phyloP scores from a whole-genome alignment of 2,329 filamentous ascomycete genomes.

The Colletotrichum tamarilloi region DNA sequence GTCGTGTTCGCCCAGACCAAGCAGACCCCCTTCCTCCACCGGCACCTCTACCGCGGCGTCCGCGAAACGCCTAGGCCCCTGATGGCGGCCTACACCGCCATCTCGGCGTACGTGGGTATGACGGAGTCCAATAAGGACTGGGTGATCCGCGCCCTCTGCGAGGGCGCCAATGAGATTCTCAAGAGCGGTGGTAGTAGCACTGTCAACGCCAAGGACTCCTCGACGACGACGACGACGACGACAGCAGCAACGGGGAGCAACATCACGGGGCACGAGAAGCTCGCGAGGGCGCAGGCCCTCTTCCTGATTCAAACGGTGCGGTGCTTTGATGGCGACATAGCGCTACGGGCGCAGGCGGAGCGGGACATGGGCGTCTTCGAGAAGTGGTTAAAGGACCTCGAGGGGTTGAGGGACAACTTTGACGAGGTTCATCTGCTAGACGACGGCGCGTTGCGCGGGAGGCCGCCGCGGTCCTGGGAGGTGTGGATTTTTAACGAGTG shows the following conservation, averaged over 20 bases:
- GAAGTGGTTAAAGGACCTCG: conserved; percentile 51
- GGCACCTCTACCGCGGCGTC: conserved; percentile 50
- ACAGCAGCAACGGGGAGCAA: background rate
- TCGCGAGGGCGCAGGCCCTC: conserved; percentile 56
- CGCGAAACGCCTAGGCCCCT: conserved; percentile 52
- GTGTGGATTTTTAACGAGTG: conserved; percentile 58
- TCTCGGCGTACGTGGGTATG: conserved; percentile 51
- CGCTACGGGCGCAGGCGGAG: conserved; percentile 53
- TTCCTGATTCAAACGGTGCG: conserved; percentile 54
- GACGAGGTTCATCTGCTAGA: conserved; percentile 42
- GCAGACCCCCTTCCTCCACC: conserved; percentile 55
- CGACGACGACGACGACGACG: background rate
- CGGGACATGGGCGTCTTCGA: conserved; percentile 49
- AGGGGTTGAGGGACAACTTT: conserved; percentile 47
- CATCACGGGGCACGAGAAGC: conserved; percentile 49
- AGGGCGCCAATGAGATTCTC: conserved; percentile 50
- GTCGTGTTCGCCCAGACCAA: conserved; percentile 48
- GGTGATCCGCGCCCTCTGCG: conserved; percentile 51
- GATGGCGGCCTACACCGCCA: conserved; percentile 52
- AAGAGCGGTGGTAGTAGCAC: conserved; percentile 14
- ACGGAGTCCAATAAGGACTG: conserved; percentile 51
- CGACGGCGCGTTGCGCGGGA: conserved; percentile 41
- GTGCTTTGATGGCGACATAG: conserved; percentile 56
- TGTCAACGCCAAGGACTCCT: background rate
- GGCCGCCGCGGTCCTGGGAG: conserved; percentile 55